Evolutionary conservation across 2,329 filamentous ascomycete species (phyloP), one percentile per base, ranked within the genome.

Genomic region (Paecilomyces niveus): DNA sequence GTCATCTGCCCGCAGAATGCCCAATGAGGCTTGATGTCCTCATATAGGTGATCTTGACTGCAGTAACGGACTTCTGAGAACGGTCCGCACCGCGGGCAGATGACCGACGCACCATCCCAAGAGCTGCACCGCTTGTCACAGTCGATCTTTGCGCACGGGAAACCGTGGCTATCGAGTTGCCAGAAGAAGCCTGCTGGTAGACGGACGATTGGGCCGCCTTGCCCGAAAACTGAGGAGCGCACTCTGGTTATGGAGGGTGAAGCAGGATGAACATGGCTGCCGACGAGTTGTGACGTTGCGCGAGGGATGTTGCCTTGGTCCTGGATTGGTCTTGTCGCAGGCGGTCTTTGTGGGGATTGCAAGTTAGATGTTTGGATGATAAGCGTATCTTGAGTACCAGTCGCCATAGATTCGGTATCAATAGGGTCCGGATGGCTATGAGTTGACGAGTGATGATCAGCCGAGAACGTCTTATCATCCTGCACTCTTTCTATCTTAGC

Each of bases 121-220:
- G 65, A 59, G 54, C 64, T 66, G 55, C 73, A 76, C 39, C 63
- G 61, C 29, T 65, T 67, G 21, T 67, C 55, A 53, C 74, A 75
- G 39, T 58, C 59, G 2, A 31, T 15, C 54, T 61, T 63, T 13
- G 62, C 60, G 56, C 74, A 76, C n/a, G 58, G 65, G 75, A 84
- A 75, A 72, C 80, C 15, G 77, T 79, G 18, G 76, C 80, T 62
- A 75, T 83, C 59, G 75, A 82, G 57, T 78, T 85, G 65, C 61
- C 63, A 70, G 54, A 67, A 67, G 50, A 65, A 70, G 1, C 58
- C 60, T 8, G 61, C 55, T 9, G 61, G 62, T 39, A 63, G 66
- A n/a, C 60, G 57, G 15, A 32, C 57, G 9, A 58, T 54, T 35
- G 56, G 33, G 5, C 9, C 57, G 1, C 39, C 21, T n/a, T 55